A percentile compares a stretch with the other conserved stretches of the same genome.
These are phyloP conservation scores for Cryphonectria radicalis DNA, from an alignment of 2,329 filamentous ascomycete species.

Conservation along the genomic window DNA sequence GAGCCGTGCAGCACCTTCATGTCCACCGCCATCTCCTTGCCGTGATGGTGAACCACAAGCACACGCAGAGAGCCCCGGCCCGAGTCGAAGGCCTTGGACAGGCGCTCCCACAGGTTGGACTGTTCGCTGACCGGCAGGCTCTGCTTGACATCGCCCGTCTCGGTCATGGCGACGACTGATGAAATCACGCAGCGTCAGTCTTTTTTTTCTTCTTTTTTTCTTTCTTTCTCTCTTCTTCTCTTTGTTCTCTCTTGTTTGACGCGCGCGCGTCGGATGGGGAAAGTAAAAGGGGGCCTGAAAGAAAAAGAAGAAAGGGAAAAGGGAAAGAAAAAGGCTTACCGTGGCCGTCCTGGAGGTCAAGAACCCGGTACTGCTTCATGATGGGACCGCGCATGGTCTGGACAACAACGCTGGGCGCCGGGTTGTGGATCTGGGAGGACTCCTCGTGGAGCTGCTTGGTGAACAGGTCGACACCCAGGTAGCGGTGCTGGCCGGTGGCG, in stretches of 20 bases:
- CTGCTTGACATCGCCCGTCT: slow-evolving; percentile 98
- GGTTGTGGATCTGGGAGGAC: slow-evolving; percentile 97
- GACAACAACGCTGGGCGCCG: slow-evolving; percentile 92
- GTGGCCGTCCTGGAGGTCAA: slow-evolving; percentile 87
- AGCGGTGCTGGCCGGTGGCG: slow-evolving; percentile 98
- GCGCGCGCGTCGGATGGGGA: background rate
- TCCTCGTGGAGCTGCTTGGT: slow-evolving; percentile 99
- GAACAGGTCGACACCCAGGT: slow-evolving; percentile 99
- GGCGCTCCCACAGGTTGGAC: slow-evolving; percentile 82
- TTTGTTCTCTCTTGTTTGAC: background rate
- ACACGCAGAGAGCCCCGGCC: slow-evolving; percentile 94
- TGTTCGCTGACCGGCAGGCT: slow-evolving; percentile 91
- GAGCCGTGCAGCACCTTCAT: slow-evolving; percentile 96
- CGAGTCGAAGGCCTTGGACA: slow-evolving; percentile 82
- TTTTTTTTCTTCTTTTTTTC: no score
- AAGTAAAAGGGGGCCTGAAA: no score
- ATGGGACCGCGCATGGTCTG: slow-evolving; percentile 99
- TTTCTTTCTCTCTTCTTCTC: no score
- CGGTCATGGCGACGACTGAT: slow-evolving; percentile 90
- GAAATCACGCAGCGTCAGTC: slow-evolving; percentile 24
- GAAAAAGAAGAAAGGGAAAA: no score
- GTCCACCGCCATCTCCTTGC: slow-evolving; percentile 94
- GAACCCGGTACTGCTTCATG: slow-evolving; percentile 99
- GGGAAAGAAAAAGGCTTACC: slow-evolving; percentile 49
- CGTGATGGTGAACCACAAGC: slow-evolving; percentile 91